phyloP scores from a whole-genome alignment of 2,329 filamentous ascomycete species.

The Fusarium brachygibbosum region DNA sequence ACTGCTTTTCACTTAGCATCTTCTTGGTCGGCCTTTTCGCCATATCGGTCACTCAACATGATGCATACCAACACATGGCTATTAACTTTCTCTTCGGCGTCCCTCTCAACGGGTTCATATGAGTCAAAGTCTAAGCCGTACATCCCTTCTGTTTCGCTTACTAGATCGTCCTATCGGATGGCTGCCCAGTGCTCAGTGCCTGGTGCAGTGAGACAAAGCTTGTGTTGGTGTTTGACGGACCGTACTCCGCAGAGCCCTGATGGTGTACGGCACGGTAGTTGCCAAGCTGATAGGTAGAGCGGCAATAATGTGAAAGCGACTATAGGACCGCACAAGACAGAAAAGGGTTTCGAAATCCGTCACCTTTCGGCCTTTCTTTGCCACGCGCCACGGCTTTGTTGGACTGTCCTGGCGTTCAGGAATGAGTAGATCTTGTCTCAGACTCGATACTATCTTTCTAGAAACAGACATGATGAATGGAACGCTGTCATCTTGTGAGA shows the following conservation, averaged over 20 bases:
- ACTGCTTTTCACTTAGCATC: slow-evolving; percentile 5
- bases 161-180: slow-evolving; percentile 34
- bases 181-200: slow-evolving; percentile 5
- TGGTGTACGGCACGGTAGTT: slow-evolving; percentile 9
- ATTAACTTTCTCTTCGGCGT: slow-evolving; percentile 15
- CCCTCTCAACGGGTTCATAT: slow-evolving; percentile 8
- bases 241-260: slow-evolving; percentile 9
- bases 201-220: slow-evolving; percentile 33
- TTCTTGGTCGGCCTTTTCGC: background rate
- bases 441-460: slow-evolving; percentile 30
- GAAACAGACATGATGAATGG: slow-evolving; percentile 32
- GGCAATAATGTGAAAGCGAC: slow-evolving; percentile 14
- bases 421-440: slow-evolving; percentile 41
- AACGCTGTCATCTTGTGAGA: slow-evolving; percentile 26
- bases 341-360: slow-evolving; percentile 18
- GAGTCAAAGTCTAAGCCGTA: background rate
- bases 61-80: slow-evolving; percentile 32
- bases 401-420: slow-evolving; percentile 23
- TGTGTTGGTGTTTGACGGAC: slow-evolving; percentile 12
- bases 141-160: slow-evolving; percentile 27
- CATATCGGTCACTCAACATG: slow-evolving; percentile 23
- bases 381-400: slow-evolving; percentile 31
- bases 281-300: slow-evolving; percentile 21
- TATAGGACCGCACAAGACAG: slow-evolving; percentile 11
- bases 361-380: slow-evolving; percentile 34